Evolutionary conservation across 164 flowering plant species (phyloP).

Genomic region (Euptelea pleiosperma): DNA sequence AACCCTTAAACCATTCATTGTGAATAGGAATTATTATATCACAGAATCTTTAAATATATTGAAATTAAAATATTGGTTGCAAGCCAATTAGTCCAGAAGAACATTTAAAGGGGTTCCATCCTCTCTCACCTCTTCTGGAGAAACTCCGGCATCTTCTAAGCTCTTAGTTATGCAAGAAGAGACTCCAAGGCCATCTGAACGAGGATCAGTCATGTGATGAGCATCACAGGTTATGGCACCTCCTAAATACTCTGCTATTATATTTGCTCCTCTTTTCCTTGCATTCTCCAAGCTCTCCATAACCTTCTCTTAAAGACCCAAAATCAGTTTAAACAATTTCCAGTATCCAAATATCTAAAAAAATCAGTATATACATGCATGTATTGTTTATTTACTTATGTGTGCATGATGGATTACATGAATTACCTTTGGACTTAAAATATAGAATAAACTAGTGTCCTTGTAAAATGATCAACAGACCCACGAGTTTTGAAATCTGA

Average conservation of each 20-base stretch:
- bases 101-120: neutral
- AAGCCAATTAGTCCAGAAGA: too few species aligned
- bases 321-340: constrained; percentile 2
- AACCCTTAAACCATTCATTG: too few species aligned
- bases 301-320: constrained; percentile 26
- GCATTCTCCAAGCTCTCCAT: constrained; percentile 77
- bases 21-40: too few species aligned
- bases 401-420: too few species aligned
- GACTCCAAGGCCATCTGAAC: constrained; percentile 65
- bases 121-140: constrained; percentile 61
- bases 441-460: too few species aligned
- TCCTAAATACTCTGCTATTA: constrained; percentile 62
- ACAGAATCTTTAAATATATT: too few species aligned
- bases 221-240: constrained; percentile 68
- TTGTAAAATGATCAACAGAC: too few species aligned
- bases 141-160: constrained; percentile 60
- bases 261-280: constrained; percentile 56
- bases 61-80: too few species aligned
- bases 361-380: neutral
- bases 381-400: too few species aligned
- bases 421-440: too few species aligned
- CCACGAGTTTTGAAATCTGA: too few species aligned
- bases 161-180: constrained; percentile 63
- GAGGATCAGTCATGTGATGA: constrained; percentile 75
- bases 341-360: neutral